Conservation (phyloP, 495 filamentous ascomycete species). For the Lasiosphaeria hispida region DNA sequence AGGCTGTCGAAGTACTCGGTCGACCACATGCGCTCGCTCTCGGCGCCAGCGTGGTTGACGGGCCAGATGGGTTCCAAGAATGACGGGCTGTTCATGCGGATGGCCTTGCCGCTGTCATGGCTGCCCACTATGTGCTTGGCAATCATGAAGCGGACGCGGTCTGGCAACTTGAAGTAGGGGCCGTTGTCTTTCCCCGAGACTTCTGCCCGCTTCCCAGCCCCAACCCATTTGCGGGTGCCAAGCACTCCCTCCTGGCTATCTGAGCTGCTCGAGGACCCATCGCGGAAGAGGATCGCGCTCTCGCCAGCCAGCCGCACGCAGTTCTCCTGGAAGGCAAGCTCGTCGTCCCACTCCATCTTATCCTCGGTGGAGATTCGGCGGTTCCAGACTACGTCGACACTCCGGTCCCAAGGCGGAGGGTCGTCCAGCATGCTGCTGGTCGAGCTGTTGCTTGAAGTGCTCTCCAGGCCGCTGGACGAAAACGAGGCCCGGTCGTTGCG, state of each 20-base stretch:
- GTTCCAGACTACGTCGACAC: slow-evolving; percentile 27
- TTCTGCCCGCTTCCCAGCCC: not conserved
- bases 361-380: slow-evolving; percentile 2
- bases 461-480: not conserved
- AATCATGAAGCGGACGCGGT: slow-evolving; percentile 22
- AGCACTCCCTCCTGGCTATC: no score
- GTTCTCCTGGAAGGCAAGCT: slow-evolving; percentile 17
- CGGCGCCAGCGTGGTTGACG: not conserved
- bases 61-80: slow-evolving; percentile 24
- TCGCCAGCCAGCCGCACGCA: slow-evolving; percentile 8
- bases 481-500: not conserved
- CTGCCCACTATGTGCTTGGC: slow-evolving; percentile 15
- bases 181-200: slow-evolving; percentile 11
- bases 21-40: slow-evolving; percentile 17
- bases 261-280: not conserved
- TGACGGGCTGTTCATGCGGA: slow-evolving; percentile 24
- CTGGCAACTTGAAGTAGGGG: slow-evolving; percentile 21
- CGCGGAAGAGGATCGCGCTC: not conserved
- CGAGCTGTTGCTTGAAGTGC: not conserved
- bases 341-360: slow-evolving; percentile 5
- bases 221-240: no score
- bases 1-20: slow-evolving; percentile 27
- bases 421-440: not conserved
- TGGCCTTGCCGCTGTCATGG: slow-evolving; percentile 20
- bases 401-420: slow-evolving; percentile 31